Base-by-base conservation (phyloP, 306 rosid species). In the Carpinus viminea region DNA sequence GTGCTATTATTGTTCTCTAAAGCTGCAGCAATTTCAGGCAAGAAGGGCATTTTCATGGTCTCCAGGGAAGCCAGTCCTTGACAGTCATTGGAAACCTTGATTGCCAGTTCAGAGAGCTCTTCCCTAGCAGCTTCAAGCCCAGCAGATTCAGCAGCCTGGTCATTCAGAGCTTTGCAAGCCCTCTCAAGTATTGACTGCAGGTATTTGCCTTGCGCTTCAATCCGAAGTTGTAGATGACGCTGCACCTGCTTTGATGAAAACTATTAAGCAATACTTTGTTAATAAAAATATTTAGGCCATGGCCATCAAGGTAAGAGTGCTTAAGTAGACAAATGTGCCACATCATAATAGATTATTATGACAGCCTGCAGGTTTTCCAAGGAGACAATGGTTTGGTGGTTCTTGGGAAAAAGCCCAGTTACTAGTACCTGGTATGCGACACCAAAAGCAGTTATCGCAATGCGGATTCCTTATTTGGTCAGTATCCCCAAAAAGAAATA, bases 141-240 rank as follows among this genome's bases (percentile, higher is more conserved):
- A 0, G 85, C 79, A 1, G 81, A 54, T 17, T 84, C 72, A 12
- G 80, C 86, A 78, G 86, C 83, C 79, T 88, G 88, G 47, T 82
- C 88, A 28, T 72, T 83, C 62, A 88, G 59, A 26, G 85, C 89
- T 81, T 79, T 74, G 71, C 85, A 83, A 20, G 91, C 91, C 74
- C 85, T 86, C 85, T 88, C 91, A n/a, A 88, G 91, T 75, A 88
- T 88, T 8, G 88, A 81, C 73, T 83, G 88, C 52, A 88, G 87
- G 82, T 88, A 88, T 74, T 88, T 86, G 12, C 89, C 84, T 64
- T 88, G 91, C 50, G 91, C 89, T 84, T 88, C 91, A 61, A 88
- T 86, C 34, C 89, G 91, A 72, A 83, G 86, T 80, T 88, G 91
- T 65, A 88, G 89, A 61, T 78, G 89, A 11, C 88, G 87, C 83